Evolutionary conservation across 2,329 filamentous ascomycete genomes (phyloP).

Genomic region (Aspergillus glaucus): DNA sequence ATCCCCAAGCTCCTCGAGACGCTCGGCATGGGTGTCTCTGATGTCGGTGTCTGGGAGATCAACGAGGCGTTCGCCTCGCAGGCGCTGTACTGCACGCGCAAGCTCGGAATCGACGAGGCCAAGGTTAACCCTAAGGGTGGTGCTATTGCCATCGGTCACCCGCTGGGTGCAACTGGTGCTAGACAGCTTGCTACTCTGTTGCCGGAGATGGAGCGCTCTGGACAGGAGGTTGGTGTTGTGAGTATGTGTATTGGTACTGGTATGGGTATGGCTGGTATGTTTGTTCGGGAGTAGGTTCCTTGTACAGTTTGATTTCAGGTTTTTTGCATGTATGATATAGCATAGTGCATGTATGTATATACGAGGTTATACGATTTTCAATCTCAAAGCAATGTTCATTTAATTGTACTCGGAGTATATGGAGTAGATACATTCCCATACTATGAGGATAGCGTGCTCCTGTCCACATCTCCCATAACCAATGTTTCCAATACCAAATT

Average conservation of each 20-base stretch:
- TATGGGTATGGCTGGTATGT: constrained; percentile 60
- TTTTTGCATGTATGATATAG: no score
- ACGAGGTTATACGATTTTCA: background rate
- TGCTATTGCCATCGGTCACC: constrained; percentile 87
- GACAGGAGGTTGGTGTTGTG: constrained; percentile 86
- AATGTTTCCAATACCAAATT: no score
- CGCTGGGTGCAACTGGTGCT: constrained; percentile 84
- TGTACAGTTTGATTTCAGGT: constrained; percentile 8
- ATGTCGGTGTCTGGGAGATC: constrained; percentile 85
- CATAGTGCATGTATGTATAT: constrained; percentile 15
- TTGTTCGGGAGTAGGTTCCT: constrained; percentile 59
- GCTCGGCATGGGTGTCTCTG: constrained; percentile 68
- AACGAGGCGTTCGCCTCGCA: constrained; percentile 98
- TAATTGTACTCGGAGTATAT: constrained; percentile 18
- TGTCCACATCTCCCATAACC: no score
- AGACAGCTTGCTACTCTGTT: constrained; percentile 86
- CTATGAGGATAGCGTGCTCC: no score
- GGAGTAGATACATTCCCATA: constrained; percentile 2
- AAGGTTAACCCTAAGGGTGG: constrained; percentile 91
- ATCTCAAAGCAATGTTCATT: constrained; percentile 7
- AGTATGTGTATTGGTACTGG: constrained; percentile 78
- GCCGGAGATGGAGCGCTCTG: constrained; percentile 73
- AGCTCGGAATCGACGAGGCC: constrained; percentile 56
- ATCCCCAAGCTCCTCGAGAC: constrained; percentile 77
- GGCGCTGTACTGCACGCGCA: constrained; percentile 86